Conservation (phyloP, 495 filamentous ascomycete genomes). For the Rostrohypoxylon terebratum region DNA sequence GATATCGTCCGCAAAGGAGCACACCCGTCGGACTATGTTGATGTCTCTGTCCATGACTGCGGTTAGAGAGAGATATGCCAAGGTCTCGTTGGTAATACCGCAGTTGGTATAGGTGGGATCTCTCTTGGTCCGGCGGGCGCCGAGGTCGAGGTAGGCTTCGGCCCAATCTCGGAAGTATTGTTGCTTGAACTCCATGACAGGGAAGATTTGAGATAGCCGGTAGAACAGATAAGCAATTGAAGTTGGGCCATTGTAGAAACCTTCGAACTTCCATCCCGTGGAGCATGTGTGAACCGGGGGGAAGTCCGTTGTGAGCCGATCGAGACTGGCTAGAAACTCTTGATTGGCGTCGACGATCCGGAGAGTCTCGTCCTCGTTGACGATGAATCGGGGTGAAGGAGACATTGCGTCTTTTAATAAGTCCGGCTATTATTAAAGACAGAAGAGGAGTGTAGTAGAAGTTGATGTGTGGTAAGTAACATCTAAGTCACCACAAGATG, state of each 20-base stretch:
- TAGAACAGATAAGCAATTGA: conserved; percentile 71
- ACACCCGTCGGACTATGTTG: conserved; percentile 57
- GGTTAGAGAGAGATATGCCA: conserved; percentile 64
- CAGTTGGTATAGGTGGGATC: conserved; percentile 54
- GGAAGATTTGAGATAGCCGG: conserved; percentile 59
- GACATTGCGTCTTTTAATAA: conserved; percentile 15
- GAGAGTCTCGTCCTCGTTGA: conserved; percentile 11
- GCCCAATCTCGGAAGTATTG: conserved; percentile 61
- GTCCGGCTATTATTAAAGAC: neutral
- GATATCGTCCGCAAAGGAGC: conserved; percentile 55
- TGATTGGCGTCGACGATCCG: conserved; percentile 21
- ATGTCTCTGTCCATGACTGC: conserved; percentile 61
- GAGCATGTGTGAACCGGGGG: conserved; percentile 44
- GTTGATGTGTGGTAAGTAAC: neutral
- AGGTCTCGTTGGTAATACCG: conserved; percentile 67
- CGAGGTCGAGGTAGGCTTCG: conserved; percentile 59
- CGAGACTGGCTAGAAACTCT: conserved; percentile 39
- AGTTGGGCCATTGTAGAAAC: conserved; percentile 70
- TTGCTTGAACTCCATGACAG: conserved; percentile 59
- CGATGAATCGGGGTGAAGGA: conserved; percentile 26
- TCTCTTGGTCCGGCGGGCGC: conserved; percentile 49
- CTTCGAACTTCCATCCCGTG: conserved; percentile 51
- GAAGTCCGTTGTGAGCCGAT: conserved; percentile 29
- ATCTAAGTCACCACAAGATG: neutral
- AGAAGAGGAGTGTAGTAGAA: neutral